These are phyloP conservation scores for Colletotrichum sp. DNA, from an alignment of 2,329 filamentous ascomycete species.

Conservation along the genomic window DNA sequence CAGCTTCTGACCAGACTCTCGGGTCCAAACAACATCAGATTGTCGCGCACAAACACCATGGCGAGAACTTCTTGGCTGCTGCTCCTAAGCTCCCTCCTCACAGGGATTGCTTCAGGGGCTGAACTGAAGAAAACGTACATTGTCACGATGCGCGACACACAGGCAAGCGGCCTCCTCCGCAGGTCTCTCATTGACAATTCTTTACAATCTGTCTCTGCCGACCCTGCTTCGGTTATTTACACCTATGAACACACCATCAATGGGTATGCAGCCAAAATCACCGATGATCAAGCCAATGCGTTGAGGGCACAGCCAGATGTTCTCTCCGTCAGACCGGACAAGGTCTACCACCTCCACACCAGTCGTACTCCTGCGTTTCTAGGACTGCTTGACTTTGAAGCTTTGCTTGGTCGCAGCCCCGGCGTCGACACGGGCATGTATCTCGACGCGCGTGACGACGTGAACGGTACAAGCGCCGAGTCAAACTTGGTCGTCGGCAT, in stretches of 20 bases:
- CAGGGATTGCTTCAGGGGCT: neutral
- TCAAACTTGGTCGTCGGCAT: constrained; percentile 15
- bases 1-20: neutral
- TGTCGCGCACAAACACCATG: neutral
- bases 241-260: constrained; percentile 8
- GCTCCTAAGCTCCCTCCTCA: neutral
- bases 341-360: constrained; percentile 5
- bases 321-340: neutral
- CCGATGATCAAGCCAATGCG: neutral
- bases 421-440: neutral
- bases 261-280: constrained; percentile 15
- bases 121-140: neutral
- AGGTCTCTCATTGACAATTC: neutral
- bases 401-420: neutral
- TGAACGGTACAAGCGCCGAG: neutral
- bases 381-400: neutral
- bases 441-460: neutral
- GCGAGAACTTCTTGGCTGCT: neutral
- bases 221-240: constrained; percentile 4
- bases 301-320: constrained; percentile 7
- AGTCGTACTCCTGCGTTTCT: constrained; percentile 9
- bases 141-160: neutral
- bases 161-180: neutral
- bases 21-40: neutral
- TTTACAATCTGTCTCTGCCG: neutral